Base-by-base conservation (phyloP, 139 green algal genomes). In the Chlorella sp. region DNA sequence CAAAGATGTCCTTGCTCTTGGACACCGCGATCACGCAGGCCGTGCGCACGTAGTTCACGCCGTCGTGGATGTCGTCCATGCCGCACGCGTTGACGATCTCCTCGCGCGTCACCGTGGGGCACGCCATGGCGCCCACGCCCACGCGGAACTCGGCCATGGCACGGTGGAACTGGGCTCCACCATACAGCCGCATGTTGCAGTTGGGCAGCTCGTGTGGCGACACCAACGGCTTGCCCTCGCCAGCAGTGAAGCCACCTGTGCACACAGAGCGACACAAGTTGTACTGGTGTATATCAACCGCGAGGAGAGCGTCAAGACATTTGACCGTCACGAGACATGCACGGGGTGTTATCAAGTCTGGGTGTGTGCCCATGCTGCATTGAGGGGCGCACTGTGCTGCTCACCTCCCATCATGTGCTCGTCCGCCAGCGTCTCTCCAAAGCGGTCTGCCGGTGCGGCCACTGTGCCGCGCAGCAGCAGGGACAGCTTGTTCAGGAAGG, bases 81-180 rank as follows among this genome's bases (percentile, higher is more conserved):
- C 94, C 94, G 72, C 93, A 98, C 0, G 93, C 90, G 77, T 98
- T 98, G 35, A 96, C 88, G 49, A 98, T 93, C 83, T 98, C 93
- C 71, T 98, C 94, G 5, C 89, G 85, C 26, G 61, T 82, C n/a
- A 81, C 14, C 1, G 71, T 67, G 0, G 77, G 76, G 74, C 77
- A 83, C 32, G 24, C 10, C 5, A 59, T 64, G 49, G 69, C 5
- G 30, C 3, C 33, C 31, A 51, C 49, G 50, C 10, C 55, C 32
- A 62, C 36, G 2, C 82, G 23, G 81, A 96, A 96, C 86, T 97
- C 93, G 26, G 86, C 83, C 88, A 97, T 95, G 20, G 92, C 91
- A 1, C 94, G 79, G 85, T 97, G 92, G 84, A 96, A 98, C 84
- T 98, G 93, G 29, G 94, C 93, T 1, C 94, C 94, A 23, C 94